Conservation (phyloP, 345 rosid genomes). For the Abelmoschus esculentus region DNA sequence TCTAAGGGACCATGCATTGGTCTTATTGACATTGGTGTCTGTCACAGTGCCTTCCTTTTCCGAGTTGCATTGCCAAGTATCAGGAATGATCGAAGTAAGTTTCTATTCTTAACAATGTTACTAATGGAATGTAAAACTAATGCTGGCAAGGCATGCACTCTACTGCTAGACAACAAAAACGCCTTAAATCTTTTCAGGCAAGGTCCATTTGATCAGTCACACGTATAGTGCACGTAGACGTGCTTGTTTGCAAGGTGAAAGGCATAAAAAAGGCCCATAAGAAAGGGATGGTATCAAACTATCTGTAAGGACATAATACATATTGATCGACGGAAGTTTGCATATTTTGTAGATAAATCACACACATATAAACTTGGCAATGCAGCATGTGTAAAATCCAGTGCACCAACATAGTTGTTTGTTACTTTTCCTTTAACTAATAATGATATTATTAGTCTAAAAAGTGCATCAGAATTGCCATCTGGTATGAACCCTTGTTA, state of each 20-base stretch:
- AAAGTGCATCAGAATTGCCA: neutral
- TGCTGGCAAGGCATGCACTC: neutral
- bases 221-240: neutral
- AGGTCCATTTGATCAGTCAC: neutral
- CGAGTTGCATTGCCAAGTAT: constrained; percentile 63
- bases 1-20: constrained; percentile 54
- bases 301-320: neutral
- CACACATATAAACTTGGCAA: no score
- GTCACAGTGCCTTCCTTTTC: constrained; percentile 60
- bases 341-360: neutral
- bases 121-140: neutral
- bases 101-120: neutral
- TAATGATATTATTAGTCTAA: neutral
- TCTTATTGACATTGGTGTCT: constrained; percentile 53
- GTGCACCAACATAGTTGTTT: neutral
- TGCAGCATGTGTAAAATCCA: neutral
- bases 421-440: neutral
- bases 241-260: neutral
- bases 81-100: constrained; percentile 45
- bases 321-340: neutral
- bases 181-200: neutral
- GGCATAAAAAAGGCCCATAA: neutral
- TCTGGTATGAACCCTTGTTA: neutral
- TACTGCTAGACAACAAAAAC: neutral
- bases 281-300: neutral